Evolutionary conservation across 164 flowering plant genomes (phyloP), one percentile per base, ranked within the genome.

Genomic region (Aristolochia contorta): DNA sequence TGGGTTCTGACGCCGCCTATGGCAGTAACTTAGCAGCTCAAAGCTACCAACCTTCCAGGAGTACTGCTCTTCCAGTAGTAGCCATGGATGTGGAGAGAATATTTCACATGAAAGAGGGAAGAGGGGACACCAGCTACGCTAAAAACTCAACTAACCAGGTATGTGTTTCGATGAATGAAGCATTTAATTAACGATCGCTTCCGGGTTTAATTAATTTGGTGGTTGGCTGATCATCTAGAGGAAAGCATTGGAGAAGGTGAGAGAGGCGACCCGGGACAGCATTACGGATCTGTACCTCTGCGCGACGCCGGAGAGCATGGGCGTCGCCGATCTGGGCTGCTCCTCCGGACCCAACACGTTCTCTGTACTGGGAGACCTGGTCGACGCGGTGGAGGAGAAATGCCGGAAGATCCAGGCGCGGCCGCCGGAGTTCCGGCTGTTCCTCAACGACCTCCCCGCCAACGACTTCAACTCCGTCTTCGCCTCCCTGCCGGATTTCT

Each of bases 381-480:
- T 88, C 27, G 64, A 72, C 5, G 75, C 78, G 6, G 70, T 89
- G 18, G 78, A 77, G 33, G 67, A 25, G 2, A 65, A 70, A 6
- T 68, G 83, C 14, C 55, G 59, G 0, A 69, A 61, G 15, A 55
- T 56, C 14, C 16, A 47, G 21, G 57, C 22, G 1, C 67, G 82
- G 3, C 13, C 65, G 14, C 81, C 82, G 2, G 93, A 89, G 64
- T 71, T 88, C 19, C 70, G 74, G 24, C 77, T 89, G 10, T 78
- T 71, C 70, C 74, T 91, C 12, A 91, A 89, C 55, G 98, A 91
- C 70, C 90, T 91, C 30, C 95, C 98, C 0, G 63, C 82, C 51
- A 91, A 85, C 61, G 98, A 91, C 72, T 91, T 91, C 79, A 91
- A 91, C 72, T 79, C 92, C 4, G 70, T 86, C 50, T 85, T 89